These are phyloP conservation scores for Backusella parvicylindrica DNA, from an alignment of 192 early-diverging fungal genomes.

Conservation along the genomic window DNA sequence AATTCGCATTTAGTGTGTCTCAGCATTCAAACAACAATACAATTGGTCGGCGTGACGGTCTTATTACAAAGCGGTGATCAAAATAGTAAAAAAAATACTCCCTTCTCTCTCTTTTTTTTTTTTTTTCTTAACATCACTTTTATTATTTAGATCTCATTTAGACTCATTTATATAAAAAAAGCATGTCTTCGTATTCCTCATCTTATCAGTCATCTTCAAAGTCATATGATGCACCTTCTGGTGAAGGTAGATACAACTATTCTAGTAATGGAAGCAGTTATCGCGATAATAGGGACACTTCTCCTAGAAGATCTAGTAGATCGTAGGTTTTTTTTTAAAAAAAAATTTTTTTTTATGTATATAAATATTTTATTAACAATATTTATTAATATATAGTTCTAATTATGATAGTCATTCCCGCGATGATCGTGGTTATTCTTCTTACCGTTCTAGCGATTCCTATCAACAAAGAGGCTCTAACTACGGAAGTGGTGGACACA, in stretches of 20 bases:
- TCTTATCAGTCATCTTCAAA: conserved; percentile 17
- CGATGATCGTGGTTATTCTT: conserved; percentile 28
- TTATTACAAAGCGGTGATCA: too few relatives aligned
- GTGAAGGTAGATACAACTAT: conserved; percentile 1
- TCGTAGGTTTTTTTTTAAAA: conserved; percentile 20
- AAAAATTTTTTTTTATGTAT: neutral
- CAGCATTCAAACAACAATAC: too few relatives aligned
- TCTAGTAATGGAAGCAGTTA: conserved; percentile 9
- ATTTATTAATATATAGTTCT: conserved; percentile 1
- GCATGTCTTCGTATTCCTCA: conserved; percentile 22
- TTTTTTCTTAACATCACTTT: neutral
- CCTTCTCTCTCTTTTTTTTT: neutral
- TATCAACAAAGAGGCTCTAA: conserved; percentile 10
- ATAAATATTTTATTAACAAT: neutral
- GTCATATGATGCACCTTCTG: neutral
- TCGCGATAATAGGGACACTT: conserved; percentile 17
- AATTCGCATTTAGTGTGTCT: neutral
- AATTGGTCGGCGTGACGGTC: too few relatives aligned
- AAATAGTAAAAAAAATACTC: neutral
- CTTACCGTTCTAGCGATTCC: conserved; percentile 23
- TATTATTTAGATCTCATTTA: neutral
- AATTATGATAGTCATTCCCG: neutral
- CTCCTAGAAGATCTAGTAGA: conserved; percentile 25
- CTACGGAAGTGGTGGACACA: conserved; percentile 39
- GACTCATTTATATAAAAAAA: neutral